Evolutionary conservation across 2,329 filamentous ascomycete species (phyloP).

Genomic region (Cercospora sp.): DNA sequence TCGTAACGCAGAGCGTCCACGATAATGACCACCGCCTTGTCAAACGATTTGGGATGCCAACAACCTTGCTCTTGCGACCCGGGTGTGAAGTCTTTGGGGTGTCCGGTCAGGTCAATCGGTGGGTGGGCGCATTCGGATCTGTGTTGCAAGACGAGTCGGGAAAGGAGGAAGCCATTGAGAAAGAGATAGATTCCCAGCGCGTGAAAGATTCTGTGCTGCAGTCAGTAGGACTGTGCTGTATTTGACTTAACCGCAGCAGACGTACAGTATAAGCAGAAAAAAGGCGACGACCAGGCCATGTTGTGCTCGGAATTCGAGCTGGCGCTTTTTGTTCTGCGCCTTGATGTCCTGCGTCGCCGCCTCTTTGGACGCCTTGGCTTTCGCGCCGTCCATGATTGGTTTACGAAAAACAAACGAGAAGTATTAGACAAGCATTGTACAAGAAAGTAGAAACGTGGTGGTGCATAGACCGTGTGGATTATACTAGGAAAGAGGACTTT

Average conservation of each 20-base stretch:
- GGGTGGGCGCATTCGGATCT: constrained; percentile 74
- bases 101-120: constrained; percentile 54
- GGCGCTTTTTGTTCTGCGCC: constrained; percentile 43
- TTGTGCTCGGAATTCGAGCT: constrained; percentile 55
- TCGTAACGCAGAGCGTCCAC: constrained; percentile 96
- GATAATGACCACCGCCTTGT: constrained; percentile 85
- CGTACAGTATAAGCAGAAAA: constrained; percentile 65
- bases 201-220: constrained; percentile 63
- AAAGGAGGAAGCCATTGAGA: constrained; percentile 90
- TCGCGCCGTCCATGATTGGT: constrained; percentile 25
- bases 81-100: constrained; percentile 35
- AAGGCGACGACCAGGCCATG: constrained; percentile 61
- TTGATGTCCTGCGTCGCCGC: constrained; percentile 30
- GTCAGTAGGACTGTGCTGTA: constrained; percentile 13
- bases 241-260: background rate
- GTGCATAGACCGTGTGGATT: constrained; percentile 6
- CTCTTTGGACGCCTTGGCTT: constrained; percentile 9
- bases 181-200: constrained; percentile 84
- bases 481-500: background rate
- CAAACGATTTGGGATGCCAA: constrained; percentile 94
- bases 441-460: constrained; percentile 3
- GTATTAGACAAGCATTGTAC: constrained; percentile 15
- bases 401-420: constrained; percentile 14
- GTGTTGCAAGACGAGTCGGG: constrained; percentile 76
- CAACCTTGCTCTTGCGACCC: constrained; percentile 65